Conservation (phyloP, 805 yeast genomes). For the Blastobotrys parvus region DNA sequence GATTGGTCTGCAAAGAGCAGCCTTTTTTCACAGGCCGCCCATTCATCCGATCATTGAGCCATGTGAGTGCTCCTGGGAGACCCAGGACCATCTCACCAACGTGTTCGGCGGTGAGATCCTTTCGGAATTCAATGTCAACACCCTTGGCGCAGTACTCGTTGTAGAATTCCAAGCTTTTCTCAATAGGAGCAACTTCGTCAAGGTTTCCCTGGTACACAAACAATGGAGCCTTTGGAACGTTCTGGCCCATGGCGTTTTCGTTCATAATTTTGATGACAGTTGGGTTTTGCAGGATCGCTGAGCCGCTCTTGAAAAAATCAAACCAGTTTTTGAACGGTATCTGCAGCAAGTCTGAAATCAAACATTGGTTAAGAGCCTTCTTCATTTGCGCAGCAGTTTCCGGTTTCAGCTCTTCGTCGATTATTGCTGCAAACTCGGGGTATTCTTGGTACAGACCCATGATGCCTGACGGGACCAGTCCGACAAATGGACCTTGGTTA, state of each 20-base stretch:
- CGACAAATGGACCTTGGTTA: constrained; percentile 15
- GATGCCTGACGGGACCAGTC: constrained; percentile 18
- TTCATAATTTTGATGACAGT: constrained; percentile 10
- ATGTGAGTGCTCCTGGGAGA: neutral
- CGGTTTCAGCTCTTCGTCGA: neutral
- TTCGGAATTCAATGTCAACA: neutral
- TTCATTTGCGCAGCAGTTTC: neutral
- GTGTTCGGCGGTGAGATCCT: neutral
- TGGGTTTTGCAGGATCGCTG: constrained; percentile 10
- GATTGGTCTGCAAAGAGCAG: neutral
- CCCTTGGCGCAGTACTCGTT: constrained; percentile 1
- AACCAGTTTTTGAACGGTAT: constrained; percentile 9
- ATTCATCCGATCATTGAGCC: constrained; percentile 2
- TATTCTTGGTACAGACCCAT: constrained; percentile 19
- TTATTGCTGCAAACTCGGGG: constrained; percentile 6
- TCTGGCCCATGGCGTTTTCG: constrained; percentile 19
- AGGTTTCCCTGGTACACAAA: constrained; percentile 21
- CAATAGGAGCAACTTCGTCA: constrained; percentile 17
- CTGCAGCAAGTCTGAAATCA: constrained; percentile 7
- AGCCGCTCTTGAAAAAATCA: constrained; percentile 14
- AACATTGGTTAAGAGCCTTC: neutral
- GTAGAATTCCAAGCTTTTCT: neutral
- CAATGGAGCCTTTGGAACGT: constrained; percentile 18
- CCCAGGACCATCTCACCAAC: neutral
- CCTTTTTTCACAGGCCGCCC: neutral